These are phyloP conservation scores for Globisporangium okanoganense DNA, from an alignment of 352 stramenopile species.

Conservation along the genomic window DNA sequence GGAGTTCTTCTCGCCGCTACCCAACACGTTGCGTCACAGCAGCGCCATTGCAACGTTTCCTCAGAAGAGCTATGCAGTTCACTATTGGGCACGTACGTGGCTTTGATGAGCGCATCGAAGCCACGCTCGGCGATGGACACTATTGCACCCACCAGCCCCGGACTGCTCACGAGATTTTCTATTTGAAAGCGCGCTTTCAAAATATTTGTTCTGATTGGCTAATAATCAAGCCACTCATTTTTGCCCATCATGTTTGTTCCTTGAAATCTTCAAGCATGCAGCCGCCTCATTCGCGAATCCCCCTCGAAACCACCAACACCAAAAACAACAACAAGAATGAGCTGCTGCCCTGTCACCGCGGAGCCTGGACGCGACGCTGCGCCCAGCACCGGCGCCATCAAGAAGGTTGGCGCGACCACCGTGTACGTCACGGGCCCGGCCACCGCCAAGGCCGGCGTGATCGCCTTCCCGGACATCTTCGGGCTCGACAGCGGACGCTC, in stretches of 20 bases:
- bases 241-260: slow-evolving; percentile 2
- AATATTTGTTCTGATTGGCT: background rate
- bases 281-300: slow-evolving; percentile 1
- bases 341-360: slow-evolving; percentile 72
- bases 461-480: slow-evolving; percentile 77
- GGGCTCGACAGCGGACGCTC: slow-evolving; percentile 76
- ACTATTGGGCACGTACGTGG: slow-evolving; percentile 48
- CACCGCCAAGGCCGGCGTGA: slow-evolving; percentile 54
- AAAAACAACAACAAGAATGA: slow-evolving; percentile 28
- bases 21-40: slow-evolving; percentile 21
- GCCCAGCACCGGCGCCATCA: slow-evolving; percentile 45
- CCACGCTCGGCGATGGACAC: too few relatives aligned
- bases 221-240: background rate
- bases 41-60: slow-evolving; percentile 7
- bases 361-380: slow-evolving; percentile 45
- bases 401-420: slow-evolving; percentile 65
- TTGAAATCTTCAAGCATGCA: background rate
- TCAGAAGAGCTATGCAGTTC: slow-evolving; percentile 25
- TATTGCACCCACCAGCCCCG: too few relatives aligned
- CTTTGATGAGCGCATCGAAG: too few relatives aligned
- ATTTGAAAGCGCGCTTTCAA: background rate
- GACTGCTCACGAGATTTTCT: background rate
- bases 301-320: background rate
- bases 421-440: slow-evolving; percentile 71
- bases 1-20: slow-evolving; percentile 36